Evolutionary conservation across 805 yeast species (phyloP), one percentile per base, ranked within the genome.

Genomic region (Ogataea corticis): DNA sequence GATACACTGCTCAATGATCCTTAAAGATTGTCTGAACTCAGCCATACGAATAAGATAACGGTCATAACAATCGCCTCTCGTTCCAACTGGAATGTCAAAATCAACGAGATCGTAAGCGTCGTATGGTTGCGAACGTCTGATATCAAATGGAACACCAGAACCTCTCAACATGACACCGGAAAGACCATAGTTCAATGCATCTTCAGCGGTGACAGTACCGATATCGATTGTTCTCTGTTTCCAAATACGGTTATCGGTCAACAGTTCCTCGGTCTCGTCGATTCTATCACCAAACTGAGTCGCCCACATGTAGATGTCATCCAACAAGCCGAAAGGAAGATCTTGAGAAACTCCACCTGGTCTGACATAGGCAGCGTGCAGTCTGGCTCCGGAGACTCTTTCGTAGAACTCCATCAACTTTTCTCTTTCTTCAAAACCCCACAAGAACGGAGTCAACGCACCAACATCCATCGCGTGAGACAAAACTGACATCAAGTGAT

Each of bases 391-490:
- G 31, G 88, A 81, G 25, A 87, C 96, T 63, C 96, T 79, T 71
- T 87, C 96, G 66, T 87, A 87, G 63, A 87, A 87, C 69, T 87
- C 96, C 95, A 87, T 87, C 61, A 87, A 76, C 71, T 88, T 88
- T 69, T 87, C 96, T 69, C 96, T 82, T 70, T 87, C 96, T 72
- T 87, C 96, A 67, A 88, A 85, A 50, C 96, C 96, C 96, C 96
- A 87, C 68, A 87, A 73, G 76, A 87, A 88, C 38, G 96, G 96
- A 25, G 96, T 88, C 67, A 87, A 76, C 17, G 96, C 96, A 72
- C 96, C 96, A 46, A 88, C 95, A 73, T 87, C 96, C 96, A 87
- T 87, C 55, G 92, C 90, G 68, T 88, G 96, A 40, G 96, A 80
- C 51, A 85, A 71, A 38, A 87, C 83, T 19, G 92, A 84, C 96